A percentile compares a stretch with the other conserved stretches of the same genome.
These are phyloP conservation scores for Fomitopsis betulina DNA, from an alignment of 1,284 basidiomycete species.

Conservation along the genomic window DNA sequence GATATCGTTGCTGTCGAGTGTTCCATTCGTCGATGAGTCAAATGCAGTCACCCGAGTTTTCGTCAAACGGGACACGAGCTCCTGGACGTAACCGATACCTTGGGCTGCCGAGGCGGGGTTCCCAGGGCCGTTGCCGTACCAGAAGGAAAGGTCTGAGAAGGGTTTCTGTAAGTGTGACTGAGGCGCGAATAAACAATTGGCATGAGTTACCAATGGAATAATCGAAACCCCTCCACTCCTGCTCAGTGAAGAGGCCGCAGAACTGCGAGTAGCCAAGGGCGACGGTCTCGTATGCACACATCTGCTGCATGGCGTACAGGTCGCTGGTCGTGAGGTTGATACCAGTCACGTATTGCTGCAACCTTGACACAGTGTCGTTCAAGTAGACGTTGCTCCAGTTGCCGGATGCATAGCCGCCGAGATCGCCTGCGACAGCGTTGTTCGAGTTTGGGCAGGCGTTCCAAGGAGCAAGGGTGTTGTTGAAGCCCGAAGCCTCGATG, in stretches of 20 bases:
- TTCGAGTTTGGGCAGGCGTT: conserved; percentile 39
- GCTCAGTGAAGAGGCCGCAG: conserved; percentile 56
- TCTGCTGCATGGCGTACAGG: conserved; percentile 42
- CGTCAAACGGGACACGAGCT: conserved; percentile 47
- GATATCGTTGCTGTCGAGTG: conserved; percentile 44
- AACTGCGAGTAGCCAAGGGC: conserved; percentile 55
- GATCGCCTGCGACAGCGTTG: conserved; percentile 26
- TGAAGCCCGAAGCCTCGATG: conserved; percentile 47
- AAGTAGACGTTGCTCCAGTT: conserved; percentile 56
- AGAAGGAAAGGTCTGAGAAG: conserved; percentile 34
- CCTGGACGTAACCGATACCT: conserved; percentile 61
- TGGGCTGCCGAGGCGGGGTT: conserved; percentile 51
- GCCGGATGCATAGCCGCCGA: conserved; percentile 25
- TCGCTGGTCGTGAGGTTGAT: conserved; percentile 44
- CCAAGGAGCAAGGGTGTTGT: conserved; percentile 56
- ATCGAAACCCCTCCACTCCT: conserved; percentile 64
- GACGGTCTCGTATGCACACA: conserved; percentile 66
- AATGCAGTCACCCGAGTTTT: conserved; percentile 44
- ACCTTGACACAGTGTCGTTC: conserved; percentile 40
- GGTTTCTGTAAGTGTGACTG: not conserved
- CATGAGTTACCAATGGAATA: conserved; percentile 37
- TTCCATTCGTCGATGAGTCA: conserved; percentile 51
- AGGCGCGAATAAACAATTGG: too few relatives aligned
- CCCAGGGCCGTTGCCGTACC: conserved; percentile 53
- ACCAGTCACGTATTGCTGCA: conserved; percentile 43